These are phyloP conservation scores for Penicillium sclerotigenum DNA, from an alignment of 2,329 filamentous ascomycete genomes.

Conservation along the genomic window DNA sequence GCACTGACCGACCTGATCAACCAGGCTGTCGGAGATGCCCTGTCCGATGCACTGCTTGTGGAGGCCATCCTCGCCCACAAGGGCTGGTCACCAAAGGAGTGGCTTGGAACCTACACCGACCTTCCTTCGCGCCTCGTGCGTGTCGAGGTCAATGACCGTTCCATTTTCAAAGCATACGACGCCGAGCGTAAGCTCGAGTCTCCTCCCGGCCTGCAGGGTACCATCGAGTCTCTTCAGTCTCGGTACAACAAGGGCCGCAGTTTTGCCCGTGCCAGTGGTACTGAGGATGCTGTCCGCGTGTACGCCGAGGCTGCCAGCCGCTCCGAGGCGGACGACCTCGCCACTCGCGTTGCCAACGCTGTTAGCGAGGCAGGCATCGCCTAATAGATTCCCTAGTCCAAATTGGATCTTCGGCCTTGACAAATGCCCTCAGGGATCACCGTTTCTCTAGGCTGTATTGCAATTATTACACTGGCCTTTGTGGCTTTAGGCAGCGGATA, in stretches of 20 bases:
- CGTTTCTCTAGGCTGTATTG: neutral
- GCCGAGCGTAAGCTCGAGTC: constrained; percentile 84
- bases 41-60: constrained; percentile 93
- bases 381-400: constrained; percentile 10
- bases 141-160: constrained; percentile 83
- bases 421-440: neutral
- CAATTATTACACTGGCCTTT: neutral
- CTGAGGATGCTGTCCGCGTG: constrained; percentile 91
- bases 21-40: constrained; percentile 93
- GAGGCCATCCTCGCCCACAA: constrained; percentile 97
- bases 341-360: constrained; percentile 73
- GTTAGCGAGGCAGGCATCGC: constrained; percentile 57
- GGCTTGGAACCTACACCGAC: constrained; percentile 89
- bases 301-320: constrained; percentile 92
- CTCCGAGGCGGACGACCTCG: constrained; percentile 86
- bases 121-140: constrained; percentile 93
- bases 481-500: neutral
- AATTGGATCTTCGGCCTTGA: neutral
- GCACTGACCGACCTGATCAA: constrained; percentile 91
- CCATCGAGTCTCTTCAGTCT: constrained; percentile 82
- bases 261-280: constrained; percentile 90
- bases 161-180: constrained; percentile 85
- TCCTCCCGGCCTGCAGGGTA: constrained; percentile 73
- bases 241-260: constrained; percentile 88
- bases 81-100: constrained; percentile 82